Evolutionary conservation across 441 rosid species (phyloP).

Genomic region (Jatropha podagrica): DNA sequence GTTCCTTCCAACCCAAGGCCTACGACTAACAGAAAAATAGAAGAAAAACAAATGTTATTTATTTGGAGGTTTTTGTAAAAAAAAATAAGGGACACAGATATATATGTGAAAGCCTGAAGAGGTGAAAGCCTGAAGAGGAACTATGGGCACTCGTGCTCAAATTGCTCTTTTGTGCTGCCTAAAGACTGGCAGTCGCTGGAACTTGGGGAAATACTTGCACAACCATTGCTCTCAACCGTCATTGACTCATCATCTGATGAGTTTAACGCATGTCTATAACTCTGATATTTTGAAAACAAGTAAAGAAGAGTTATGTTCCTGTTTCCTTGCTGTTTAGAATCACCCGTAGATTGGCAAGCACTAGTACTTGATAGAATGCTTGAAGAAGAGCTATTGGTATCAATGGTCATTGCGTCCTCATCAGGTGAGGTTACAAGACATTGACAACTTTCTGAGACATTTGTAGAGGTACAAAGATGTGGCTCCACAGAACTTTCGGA

Average conservation of each 20-base stretch:
- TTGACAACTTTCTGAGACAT: slow-evolving; percentile 6
- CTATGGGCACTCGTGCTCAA: slow-evolving; percentile 19
- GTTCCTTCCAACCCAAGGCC: neutral
- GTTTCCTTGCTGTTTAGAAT: slow-evolving; percentile 21
- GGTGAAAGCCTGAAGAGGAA: slow-evolving; percentile 16
- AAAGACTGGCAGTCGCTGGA: slow-evolving; percentile 25
- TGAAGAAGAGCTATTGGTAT: slow-evolving; percentile 28
- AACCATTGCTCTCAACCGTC: slow-evolving; percentile 17
- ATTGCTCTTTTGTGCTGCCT: slow-evolving; percentile 19
- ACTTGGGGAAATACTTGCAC: slow-evolving; percentile 13
- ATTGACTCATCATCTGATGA: slow-evolving; percentile 18
- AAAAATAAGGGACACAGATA: neutral
- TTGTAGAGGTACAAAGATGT: slow-evolving; percentile 10
- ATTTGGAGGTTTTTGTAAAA: neutral
- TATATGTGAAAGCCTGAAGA: slow-evolving; percentile 14
- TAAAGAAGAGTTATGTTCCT: slow-evolving; percentile 39
- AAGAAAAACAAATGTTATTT: neutral
- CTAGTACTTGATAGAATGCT: slow-evolving; percentile 19
- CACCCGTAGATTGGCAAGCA: slow-evolving; percentile 19
- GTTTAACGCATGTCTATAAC: slow-evolving; percentile 24
- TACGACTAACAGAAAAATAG: neutral
- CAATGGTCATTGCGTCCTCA: slow-evolving; percentile 27
- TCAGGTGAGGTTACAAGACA: slow-evolving; percentile 3
- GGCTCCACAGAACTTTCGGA: slow-evolving; percentile 6
- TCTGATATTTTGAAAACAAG: slow-evolving; percentile 58